Percentiles rank a stretch among this genome's conserved stretches.
Conservation (phyloP, 768 basidiomycete species). For the Pulveroboletus frians region DNA sequence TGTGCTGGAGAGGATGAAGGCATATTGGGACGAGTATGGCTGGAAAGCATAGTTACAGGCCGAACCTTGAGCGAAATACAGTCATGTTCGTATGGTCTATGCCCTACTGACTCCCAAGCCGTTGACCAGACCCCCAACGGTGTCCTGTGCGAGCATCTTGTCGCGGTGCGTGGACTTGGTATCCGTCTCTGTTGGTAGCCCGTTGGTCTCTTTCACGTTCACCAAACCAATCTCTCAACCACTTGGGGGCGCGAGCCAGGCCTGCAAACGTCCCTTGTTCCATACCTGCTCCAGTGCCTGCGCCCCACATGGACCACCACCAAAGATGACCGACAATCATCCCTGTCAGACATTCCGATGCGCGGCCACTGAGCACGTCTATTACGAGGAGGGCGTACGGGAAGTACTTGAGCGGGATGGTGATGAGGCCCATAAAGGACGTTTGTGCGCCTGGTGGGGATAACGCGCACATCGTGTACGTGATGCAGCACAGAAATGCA, state of each 20-base stretch:
- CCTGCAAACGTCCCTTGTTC: slow-evolving; percentile 35
- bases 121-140: slow-evolving; percentile 52
- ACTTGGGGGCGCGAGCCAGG: slow-evolving; percentile 52
- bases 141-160: slow-evolving; percentile 29
- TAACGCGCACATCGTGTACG: slow-evolving; percentile 63
- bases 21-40: slow-evolving; percentile 44
- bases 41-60: slow-evolving; percentile 20
- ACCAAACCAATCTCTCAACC: slow-evolving; percentile 50
- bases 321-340: slow-evolving; percentile 74
- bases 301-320: slow-evolving; percentile 70
- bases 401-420: slow-evolving; percentile 64
- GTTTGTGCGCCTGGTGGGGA: slow-evolving; percentile 63
- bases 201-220: slow-evolving; percentile 31
- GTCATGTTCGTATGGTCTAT: not conserved
- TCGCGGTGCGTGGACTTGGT: slow-evolving; percentile 57
- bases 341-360: slow-evolving; percentile 57
- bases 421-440: slow-evolving; percentile 75
- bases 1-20: slow-evolving; percentile 66
- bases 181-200: slow-evolving; percentile 40
- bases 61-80: not conserved
- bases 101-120: slow-evolving; percentile 37
- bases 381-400: slow-evolving; percentile 71
- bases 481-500: slow-evolving; percentile 60
- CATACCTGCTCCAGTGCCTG: slow-evolving; percentile 34
- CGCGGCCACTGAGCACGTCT: slow-evolving; percentile 65